Conservation (phyloP, 768 basidiomycete genomes). For the Krasilnikovozyma curviuscula region DNA sequence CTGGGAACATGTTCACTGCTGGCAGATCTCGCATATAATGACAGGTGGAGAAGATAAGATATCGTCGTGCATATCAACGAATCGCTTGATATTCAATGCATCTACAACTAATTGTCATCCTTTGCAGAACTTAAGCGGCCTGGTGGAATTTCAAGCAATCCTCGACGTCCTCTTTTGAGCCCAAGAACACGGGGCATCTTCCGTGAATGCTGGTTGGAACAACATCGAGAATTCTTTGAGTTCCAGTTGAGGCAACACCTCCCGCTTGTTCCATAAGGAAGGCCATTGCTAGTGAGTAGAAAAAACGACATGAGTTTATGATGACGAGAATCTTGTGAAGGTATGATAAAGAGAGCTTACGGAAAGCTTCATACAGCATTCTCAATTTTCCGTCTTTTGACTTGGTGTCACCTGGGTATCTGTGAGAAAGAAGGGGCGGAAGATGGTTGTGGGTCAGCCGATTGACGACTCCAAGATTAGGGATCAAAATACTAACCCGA, state of each 20-base stretch:
- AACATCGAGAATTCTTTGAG: conserved; percentile 80
- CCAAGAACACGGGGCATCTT: conserved; percentile 80
- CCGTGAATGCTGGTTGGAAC: conserved; percentile 72
- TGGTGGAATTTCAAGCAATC: conserved; percentile 78
- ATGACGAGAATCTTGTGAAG: not conserved
- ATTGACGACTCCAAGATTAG: too few relatives aligned
- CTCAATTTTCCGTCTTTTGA: conserved; percentile 87
- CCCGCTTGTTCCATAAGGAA: conserved; percentile 46
- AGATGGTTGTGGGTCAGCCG: too few relatives aligned
- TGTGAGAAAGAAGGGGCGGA: not conserved
- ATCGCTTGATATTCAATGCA: too few relatives aligned
- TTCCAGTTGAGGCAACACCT: conserved; percentile 88
- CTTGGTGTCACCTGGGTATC: conserved; percentile 96
- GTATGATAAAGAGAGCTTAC: not conserved
- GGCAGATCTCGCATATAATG: too few relatives aligned
- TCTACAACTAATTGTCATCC: too few relatives aligned
- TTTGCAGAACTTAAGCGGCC: too few relatives aligned
- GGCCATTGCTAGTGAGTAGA: conserved; percentile 9
- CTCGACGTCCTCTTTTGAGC: conserved; percentile 76
- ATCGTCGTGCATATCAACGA: too few relatives aligned
- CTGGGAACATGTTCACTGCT: too few relatives aligned
- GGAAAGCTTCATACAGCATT: conserved; percentile 90
- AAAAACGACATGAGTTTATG: conserved; percentile 17
- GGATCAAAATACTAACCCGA: conserved; percentile 30
- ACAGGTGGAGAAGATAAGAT: too few relatives aligned